Base-by-base conservation (phyloP, 208 protist species). In the Leptomonas pyrrhocoris region DNA sequence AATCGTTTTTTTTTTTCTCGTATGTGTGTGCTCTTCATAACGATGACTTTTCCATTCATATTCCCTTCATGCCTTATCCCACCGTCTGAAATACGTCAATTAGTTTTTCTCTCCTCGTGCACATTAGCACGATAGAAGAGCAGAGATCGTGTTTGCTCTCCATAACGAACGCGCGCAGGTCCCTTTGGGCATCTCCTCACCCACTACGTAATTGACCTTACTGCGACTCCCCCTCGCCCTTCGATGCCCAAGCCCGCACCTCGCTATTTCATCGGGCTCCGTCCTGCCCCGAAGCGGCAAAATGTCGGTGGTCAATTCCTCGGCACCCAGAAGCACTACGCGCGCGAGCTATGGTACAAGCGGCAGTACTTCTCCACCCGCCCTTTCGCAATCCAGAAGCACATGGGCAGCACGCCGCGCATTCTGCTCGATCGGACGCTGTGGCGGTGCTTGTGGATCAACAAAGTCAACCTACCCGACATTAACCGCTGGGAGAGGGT, bases 401-500 rank as follows among this genome's bases (percentile, higher is more conserved):
- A 92, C 50, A 70, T 68, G 46, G 87, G 81, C 18, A 77, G 66
- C 48, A 93, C 88, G n/a, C 92, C 92, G 5, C 84, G 92, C 27
- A 94, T 96, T 31, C 54, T 96, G 40, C 84, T 96, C 23, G 92
- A 96, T 54, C 88, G 92, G n/a, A 85, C 76, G 12, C 58, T 96
- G 38, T 94, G 86, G 86, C 80, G 74, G 21, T 83, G 76, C 7
- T n/a, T 89, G 54, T 94, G 89, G 88, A 30, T 86, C 45, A 83
- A 66, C 7, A 93, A 93, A 55, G 56, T 71, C 0, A 93, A 97
- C 51, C 48, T 93, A 28, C 92, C 92, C 23, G 92, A 95, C 36
- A 76, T 90, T 18, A 91, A 92, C 65, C 76, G 92, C 16, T 97
- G 92, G 90, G 92, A 97, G 67, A 82, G 85, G 42, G 90, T 97